Conservation (phyloP, 2,329 filamentous ascomycete species). For the Calonectria pauciramosa region DNA sequence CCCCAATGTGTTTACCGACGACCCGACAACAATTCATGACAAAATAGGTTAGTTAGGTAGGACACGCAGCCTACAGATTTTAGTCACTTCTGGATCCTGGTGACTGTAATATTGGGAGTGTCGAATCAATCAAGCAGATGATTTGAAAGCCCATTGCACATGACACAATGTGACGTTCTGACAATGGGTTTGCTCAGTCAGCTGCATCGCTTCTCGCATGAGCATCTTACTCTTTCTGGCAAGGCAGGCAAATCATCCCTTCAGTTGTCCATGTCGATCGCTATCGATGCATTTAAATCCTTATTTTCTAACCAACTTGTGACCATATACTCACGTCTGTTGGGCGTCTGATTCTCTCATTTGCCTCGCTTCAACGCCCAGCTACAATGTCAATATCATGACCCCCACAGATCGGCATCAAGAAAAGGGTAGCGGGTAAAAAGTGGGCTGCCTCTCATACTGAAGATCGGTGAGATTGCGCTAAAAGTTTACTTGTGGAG, state of each 20-base stretch:
- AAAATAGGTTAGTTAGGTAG: background rate
- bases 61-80: background rate
- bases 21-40: background rate
- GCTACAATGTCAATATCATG: background rate
- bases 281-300: background rate
- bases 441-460: too few species aligned
- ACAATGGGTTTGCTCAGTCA: background rate
- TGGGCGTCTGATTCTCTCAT: background rate
- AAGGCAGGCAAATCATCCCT: background rate
- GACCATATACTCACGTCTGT: background rate
- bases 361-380: too few species aligned
- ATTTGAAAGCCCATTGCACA: background rate
- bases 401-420: background rate
- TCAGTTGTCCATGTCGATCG: background rate
- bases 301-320: too few species aligned
- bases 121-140: background rate
- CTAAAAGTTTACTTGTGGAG: background rate
- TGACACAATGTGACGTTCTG: background rate
- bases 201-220: background rate
- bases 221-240: background rate
- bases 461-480: background rate
- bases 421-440: background rate
- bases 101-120: accelerated
- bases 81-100: background rate
- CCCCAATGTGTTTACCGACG: background rate